Percentiles rank a stretch among this genome's conserved stretches.
Conservation (phyloP, 83 land plant genomes). For the Picea engelmannii region DNA sequence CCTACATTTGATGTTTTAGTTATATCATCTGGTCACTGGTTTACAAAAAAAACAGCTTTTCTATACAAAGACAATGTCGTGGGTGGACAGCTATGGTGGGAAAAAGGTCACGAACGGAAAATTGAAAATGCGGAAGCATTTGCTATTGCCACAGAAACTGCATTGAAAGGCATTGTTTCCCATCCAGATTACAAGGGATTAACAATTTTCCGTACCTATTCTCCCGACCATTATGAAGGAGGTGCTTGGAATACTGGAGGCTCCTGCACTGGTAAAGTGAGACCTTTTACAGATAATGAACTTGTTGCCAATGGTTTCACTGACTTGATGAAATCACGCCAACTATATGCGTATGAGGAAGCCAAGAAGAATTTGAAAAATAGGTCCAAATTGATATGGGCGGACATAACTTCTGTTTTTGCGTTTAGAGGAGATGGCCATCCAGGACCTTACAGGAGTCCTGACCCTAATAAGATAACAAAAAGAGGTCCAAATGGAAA, state of each 20-base stretch:
- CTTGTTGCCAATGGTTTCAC: conserved; percentile 57
- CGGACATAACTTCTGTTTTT: conserved; percentile 76
- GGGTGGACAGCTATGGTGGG: conserved; percentile 76
- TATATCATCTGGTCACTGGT: conserved; percentile 95
- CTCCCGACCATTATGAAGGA: conserved; percentile 95
- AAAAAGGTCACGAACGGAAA: conserved; percentile 21
- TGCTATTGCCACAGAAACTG: conserved; percentile 68
- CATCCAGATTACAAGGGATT: conserved; percentile 81
- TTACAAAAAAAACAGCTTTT: conserved; percentile 70
- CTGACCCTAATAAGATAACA: conserved; percentile 76
- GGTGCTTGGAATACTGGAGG: conserved; percentile 97
- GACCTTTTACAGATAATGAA: conserved; percentile 42
- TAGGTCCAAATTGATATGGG: conserved; percentile 40
- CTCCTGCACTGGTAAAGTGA: conserved; percentile 84
- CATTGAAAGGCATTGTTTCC: conserved; percentile 47
- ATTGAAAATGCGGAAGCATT: conserved; percentile 56
- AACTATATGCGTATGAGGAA: conserved; percentile 55
- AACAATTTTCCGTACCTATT: conserved; percentile 73
- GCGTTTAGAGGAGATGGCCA: conserved; percentile 84
- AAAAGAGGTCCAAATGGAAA: conserved; percentile 65
- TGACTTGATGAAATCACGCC: conserved; percentile 61
- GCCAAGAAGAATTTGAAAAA: conserved; percentile 40
- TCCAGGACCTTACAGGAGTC: conserved; percentile 89
- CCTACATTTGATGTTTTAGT: conserved; percentile 72
- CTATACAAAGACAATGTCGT: conserved; percentile 55